phyloP scores from a whole-genome alignment of 805 yeast species.

The Metschnikowia amazonensis region DNA sequence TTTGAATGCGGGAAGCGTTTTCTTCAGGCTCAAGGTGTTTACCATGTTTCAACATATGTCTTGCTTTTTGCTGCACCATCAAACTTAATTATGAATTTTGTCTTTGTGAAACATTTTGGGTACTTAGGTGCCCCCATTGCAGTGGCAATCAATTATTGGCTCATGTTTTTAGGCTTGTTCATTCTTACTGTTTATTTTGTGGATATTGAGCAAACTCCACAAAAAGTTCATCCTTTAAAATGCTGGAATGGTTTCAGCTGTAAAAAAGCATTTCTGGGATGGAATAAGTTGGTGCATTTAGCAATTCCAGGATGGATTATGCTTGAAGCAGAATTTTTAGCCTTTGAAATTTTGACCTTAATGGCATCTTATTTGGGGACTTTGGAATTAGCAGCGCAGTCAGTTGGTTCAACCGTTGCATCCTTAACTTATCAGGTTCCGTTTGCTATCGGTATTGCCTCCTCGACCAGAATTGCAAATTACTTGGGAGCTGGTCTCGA shows the following conservation, averaged over 20 bases:
- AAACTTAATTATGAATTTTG: conserved; percentile 45
- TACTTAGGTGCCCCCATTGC: conserved; percentile 60
- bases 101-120: conserved; percentile 45
- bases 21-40: conserved; percentile 56
- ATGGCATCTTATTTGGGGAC: conserved; percentile 55
- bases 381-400: conserved; percentile 50
- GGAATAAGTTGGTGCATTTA: conserved; percentile 42
- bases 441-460: conserved; percentile 55
- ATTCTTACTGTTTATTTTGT: conserved; percentile 36
- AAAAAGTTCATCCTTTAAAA: conserved; percentile 45
- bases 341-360: conserved; percentile 54
- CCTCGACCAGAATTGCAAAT: conserved; percentile 56
- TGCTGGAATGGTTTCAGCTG: conserved; percentile 48
- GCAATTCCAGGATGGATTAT: conserved; percentile 56
- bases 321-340: conserved; percentile 59
- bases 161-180: conserved; percentile 47
- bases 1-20: conserved; percentile 56
- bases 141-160: conserved; percentile 53
- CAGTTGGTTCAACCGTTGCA: conserved; percentile 41
- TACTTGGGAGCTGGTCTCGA: conserved; percentile 48
- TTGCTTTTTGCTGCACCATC: conserved; percentile 52
- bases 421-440: conserved; percentile 52
- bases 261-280: conserved; percentile 39
- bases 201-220: conserved; percentile 38
- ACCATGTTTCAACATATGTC: conserved; percentile 53